Percentiles rank a stretch among this genome's conserved stretches.
These are phyloP conservation scores for Wickerhamiella domercqiae DNA, from an alignment of 805 yeast species.

Conservation along the genomic window DNA sequence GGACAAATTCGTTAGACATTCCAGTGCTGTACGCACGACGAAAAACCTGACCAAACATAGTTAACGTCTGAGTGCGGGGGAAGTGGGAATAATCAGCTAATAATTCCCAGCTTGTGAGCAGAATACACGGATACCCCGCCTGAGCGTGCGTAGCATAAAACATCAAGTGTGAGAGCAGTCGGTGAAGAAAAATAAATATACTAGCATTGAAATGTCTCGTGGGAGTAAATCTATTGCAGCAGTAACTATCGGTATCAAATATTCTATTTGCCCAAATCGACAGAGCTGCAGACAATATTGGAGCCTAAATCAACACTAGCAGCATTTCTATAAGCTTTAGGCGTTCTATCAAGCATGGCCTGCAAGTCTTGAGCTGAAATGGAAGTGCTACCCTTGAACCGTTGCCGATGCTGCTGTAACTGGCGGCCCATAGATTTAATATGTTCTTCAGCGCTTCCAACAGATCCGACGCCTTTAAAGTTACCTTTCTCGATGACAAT, in stretches of 20 bases:
- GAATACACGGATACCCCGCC: too few relatives aligned
- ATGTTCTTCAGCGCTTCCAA: constrained; percentile 10
- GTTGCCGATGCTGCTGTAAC: constrained; percentile 31
- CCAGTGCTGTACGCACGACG: constrained; percentile 14
- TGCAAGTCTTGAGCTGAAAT: constrained; percentile 12
- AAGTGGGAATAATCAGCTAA: too few relatives aligned
- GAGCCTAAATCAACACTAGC: constrained; percentile 8
- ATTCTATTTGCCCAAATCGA: too few relatives aligned
- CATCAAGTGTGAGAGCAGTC: too few relatives aligned
- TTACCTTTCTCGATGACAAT: constrained; percentile 54
- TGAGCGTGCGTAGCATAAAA: too few relatives aligned
- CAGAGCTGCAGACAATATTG: constrained; percentile 10
- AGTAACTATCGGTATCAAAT: too few relatives aligned
- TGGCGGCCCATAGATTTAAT: constrained; percentile 12
- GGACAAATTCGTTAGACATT: constrained; percentile 24
- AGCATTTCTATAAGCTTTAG: constrained; percentile 14
- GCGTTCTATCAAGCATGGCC: constrained; percentile 16
- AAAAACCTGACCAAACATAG: background rate
- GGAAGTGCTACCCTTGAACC: constrained; percentile 17
- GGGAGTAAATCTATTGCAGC: too few relatives aligned
- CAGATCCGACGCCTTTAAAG: constrained; percentile 18
- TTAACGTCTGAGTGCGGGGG: too few relatives aligned
- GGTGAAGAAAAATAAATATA: too few relatives aligned
- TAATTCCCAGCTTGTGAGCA: too few relatives aligned
- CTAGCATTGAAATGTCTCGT: too few relatives aligned